These are phyloP conservation scores for Amyloporia xantha DNA, from an alignment of 768 basidiomycete genomes.

Conservation along the genomic window DNA sequence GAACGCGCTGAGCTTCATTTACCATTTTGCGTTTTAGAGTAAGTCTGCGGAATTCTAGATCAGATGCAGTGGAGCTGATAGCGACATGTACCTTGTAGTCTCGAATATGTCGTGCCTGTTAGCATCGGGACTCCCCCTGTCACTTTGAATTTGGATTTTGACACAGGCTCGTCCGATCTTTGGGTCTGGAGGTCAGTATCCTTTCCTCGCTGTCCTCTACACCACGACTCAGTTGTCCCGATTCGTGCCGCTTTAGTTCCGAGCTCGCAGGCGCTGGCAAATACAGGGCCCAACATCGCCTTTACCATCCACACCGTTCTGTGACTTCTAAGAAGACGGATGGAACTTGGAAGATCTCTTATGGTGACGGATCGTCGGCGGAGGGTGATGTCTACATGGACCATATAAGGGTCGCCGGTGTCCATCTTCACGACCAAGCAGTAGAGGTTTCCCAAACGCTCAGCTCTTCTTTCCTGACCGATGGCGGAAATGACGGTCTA, in stretches of 20 bases:
- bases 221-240: background rate
- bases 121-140: constrained; percentile 34
- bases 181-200: constrained; percentile 22
- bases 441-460: constrained; percentile 32
- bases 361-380: constrained; percentile 35
- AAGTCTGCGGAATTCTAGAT: background rate
- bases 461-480: constrained; percentile 27
- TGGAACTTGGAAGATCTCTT: constrained; percentile 29
- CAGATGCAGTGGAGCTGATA: background rate
- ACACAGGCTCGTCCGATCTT: constrained; percentile 29
- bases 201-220: background rate
- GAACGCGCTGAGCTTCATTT: background rate
- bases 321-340: constrained; percentile 23
- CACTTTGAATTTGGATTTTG: constrained; percentile 29
- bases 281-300: constrained; percentile 18
- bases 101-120: constrained; percentile 34
- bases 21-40: constrained; percentile 11
- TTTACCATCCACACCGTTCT: constrained; percentile 24
- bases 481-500: constrained; percentile 31
- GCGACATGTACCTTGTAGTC: constrained; percentile 15
- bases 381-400: constrained; percentile 33
- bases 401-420: constrained; percentile 29
- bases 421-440: constrained; percentile 29
- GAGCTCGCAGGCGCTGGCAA: constrained; percentile 18
- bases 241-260: constrained; percentile 11